Conservation (phyloP, 2,329 filamentous ascomycete genomes). For the Aspergillus oerlinghausenensis region DNA sequence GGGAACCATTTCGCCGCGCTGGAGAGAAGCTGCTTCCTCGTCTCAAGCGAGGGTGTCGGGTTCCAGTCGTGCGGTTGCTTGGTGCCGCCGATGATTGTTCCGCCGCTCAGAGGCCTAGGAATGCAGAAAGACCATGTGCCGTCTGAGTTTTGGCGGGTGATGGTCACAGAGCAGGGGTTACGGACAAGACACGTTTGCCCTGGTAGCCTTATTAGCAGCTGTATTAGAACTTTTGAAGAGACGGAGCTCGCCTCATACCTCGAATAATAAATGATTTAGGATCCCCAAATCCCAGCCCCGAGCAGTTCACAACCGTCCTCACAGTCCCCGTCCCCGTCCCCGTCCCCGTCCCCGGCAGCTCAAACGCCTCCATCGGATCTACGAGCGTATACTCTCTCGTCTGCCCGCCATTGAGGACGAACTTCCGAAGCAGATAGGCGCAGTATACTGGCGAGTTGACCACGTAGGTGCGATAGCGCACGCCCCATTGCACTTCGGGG, state of each 20-base stretch:
- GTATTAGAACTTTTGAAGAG: no score
- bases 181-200: constrained; percentile 47
- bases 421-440: constrained; percentile 37
- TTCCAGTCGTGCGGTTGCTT: constrained; percentile 59
- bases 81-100: constrained; percentile 63
- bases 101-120: constrained; percentile 57
- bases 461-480: constrained; percentile 38
- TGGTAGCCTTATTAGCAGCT: constrained; percentile 6
- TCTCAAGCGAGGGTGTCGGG: constrained; percentile 44
- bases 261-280: constrained; percentile 41
- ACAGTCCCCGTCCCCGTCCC: constrained; percentile 22
- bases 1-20: constrained; percentile 40
- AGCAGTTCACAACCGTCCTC: constrained; percentile 42
- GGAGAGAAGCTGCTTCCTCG: constrained; percentile 45
- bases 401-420: constrained; percentile 36
- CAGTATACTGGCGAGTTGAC: constrained; percentile 44
- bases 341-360: constrained; percentile 21
- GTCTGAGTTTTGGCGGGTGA: constrained; percentile 60
- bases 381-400: constrained; percentile 24
- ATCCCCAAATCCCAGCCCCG: constrained; percentile 42
- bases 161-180: constrained; percentile 40
- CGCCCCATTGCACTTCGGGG: constrained; percentile 36
- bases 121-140: constrained; percentile 61
- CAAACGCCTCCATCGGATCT: constrained; percentile 35
- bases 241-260: constrained; percentile 20